Evolutionary conservation across 306 rosid genomes (phyloP), one percentile per base, ranked within the genome.

Genomic region (Pachyrhizus erosus): DNA sequence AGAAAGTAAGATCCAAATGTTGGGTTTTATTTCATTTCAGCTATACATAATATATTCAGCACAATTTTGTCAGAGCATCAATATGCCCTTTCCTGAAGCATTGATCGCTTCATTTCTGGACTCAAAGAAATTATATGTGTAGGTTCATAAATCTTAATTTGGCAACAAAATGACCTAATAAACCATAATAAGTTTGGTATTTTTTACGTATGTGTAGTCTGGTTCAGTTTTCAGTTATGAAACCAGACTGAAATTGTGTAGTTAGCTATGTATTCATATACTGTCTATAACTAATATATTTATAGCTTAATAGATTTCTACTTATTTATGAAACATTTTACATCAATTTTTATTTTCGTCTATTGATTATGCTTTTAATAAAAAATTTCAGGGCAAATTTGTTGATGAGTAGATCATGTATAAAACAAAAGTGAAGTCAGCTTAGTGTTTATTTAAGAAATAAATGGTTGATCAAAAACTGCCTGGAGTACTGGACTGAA

Each of bases 81-180:
- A 37, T 34, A 46, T 33, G 3, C 10, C 61, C 31, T 21, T 52
- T 80, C 60, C 55, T 9, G 39, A 81, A 51, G 65, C 34, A 76
- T 54, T 65, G 49, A 26, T 24, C 48, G 79, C 83, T 33, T 69
- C 71, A 81, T 72, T 26, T 57, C 34, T 76, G 17, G 9, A 72
- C 52, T 62, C 13, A 43, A 70, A 70, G 3, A 21, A 26, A 26
- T n/a, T 24, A 37, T 21, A 57, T 27, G 40, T 37, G 70, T 26
- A 43, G 62, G 27, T 61, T 80, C 57, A 10, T 60, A 64, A 48
- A 46, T 58, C 55, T 58, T 49, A 40, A 84, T 77, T 72, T 55
- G 75, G 79, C 27, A 43, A 70, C 55, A 13, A 48, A 69, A 57
- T 37, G 7, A 40, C n/a, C 39, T 3, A 45, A 46, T 26, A 60